phyloP scores from a whole-genome alignment of 2,329 filamentous ascomycete genomes.

The Orbilia oligospora region DNA sequence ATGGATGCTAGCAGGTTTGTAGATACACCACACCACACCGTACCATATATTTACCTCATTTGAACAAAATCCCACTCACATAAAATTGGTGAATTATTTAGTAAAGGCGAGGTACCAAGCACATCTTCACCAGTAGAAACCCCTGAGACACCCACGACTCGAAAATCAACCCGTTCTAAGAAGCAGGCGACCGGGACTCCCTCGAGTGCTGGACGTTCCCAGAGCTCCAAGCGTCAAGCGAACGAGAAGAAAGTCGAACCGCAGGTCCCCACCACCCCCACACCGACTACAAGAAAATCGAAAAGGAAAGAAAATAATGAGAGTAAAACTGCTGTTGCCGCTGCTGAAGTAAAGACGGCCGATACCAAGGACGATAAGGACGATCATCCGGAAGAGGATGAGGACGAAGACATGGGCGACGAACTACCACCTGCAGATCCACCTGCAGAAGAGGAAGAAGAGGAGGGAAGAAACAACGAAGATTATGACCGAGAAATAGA shows the following conservation, averaged over 20 bases:
- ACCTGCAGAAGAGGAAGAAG: constrained; percentile 64
- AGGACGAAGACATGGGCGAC: constrained; percentile 58
- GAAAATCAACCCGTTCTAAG: constrained; percentile 55
- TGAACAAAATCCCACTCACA: background rate
- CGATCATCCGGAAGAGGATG: constrained; percentile 48
- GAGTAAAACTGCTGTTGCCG: constrained; percentile 13
- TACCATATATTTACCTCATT: constrained; percentile 3
- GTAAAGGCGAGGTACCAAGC: constrained; percentile 57
- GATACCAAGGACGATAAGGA: constrained; percentile 65
- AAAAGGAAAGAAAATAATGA: constrained; percentile 59
- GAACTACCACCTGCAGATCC: constrained; percentile 66
- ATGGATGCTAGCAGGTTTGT: constrained; percentile 59
- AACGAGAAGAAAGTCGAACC: constrained; percentile 56
- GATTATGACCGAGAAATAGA: constrained; percentile 74
- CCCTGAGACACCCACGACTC: constrained; percentile 57
- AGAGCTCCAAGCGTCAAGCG: constrained; percentile 46
- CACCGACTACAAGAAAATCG: constrained; percentile 44
- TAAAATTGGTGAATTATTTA: constrained; percentile 2
- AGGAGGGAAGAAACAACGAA: constrained; percentile 69
- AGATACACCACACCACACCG: too few species aligned
- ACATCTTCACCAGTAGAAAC: constrained; percentile 40
- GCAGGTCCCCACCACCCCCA: constrained; percentile 46
- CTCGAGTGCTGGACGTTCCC: constrained; percentile 35
- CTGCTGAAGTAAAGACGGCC: constrained; percentile 30
- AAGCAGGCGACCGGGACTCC: constrained; percentile 45